A percentile compares a stretch with the other conserved stretches of the same genome.
phyloP scores from a whole-genome alignment of 768 basidiomycete genomes.

The Flagelloscypha sp. region DNA sequence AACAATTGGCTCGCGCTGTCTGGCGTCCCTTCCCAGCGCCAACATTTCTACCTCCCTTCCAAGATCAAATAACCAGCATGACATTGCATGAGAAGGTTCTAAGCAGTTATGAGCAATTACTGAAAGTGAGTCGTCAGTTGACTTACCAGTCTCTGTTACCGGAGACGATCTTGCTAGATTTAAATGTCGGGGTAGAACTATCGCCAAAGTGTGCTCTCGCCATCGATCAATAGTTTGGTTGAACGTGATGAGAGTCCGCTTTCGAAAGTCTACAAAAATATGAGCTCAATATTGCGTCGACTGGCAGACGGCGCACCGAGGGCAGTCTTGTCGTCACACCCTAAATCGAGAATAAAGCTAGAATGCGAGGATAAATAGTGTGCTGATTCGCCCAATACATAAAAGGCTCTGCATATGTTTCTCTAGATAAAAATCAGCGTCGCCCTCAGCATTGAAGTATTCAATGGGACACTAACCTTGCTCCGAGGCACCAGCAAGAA shows the following conservation, averaged over 20 bases:
- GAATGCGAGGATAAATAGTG: constrained; percentile 39
- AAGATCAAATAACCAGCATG: no score
- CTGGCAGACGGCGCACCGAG: constrained; percentile 23
- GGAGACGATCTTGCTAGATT: no score
- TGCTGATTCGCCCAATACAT: constrained; percentile 42
- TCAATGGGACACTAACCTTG: constrained; percentile 14
- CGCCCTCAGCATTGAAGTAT: constrained; percentile 8
- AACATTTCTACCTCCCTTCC: no score
- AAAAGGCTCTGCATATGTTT: constrained; percentile 26
- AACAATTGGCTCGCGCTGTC: no score
- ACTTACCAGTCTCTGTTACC: no score
- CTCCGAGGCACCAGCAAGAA: constrained; percentile 30
- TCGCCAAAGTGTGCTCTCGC: constrained; percentile 40
- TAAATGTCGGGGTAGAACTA: no score
- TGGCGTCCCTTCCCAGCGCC: no score
- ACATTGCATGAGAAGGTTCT: no score
- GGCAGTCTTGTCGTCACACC: constrained; percentile 27
- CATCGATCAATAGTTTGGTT: constrained; percentile 43
- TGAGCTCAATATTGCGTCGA: constrained; percentile 4
- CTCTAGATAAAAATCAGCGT: constrained; percentile 12
- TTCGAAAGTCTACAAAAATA: constrained; percentile 38
- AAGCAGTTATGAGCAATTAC: no score
- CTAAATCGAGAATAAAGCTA: constrained; percentile 35
- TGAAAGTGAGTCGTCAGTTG: no score
- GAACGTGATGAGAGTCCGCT: constrained; percentile 31